Evolutionary conservation across 1,284 basidiomycete genomes (phyloP).

Genomic region (Phenoliferia sp.): DNA sequence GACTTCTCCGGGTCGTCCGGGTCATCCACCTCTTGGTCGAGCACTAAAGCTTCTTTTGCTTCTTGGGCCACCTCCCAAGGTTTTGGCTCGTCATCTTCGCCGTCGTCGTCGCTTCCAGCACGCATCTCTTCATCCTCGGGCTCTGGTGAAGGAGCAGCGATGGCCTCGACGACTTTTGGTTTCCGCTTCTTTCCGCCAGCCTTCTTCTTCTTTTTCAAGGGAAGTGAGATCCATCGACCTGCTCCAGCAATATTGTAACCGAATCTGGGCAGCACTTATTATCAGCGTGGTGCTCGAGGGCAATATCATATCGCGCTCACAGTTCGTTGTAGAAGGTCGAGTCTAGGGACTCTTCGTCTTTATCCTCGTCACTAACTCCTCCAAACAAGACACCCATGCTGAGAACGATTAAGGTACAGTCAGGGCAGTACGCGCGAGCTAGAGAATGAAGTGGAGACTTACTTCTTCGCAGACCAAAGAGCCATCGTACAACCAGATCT

Average conservation of each 20-base stretch:
- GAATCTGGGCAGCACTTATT: slow-evolving; percentile 51
- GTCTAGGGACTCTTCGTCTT: slow-evolving; percentile 76
- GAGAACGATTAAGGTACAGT: not conserved
- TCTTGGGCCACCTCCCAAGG: slow-evolving; percentile 30
- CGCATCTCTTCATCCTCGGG: slow-evolving; percentile 29
- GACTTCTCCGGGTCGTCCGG: slow-evolving; percentile 67
- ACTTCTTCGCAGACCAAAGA: slow-evolving; percentile 53
- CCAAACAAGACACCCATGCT: slow-evolving; percentile 78
- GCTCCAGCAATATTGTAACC: slow-evolving; percentile 73
- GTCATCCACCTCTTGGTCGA: slow-evolving; percentile 47
- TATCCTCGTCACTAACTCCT: slow-evolving; percentile 86
- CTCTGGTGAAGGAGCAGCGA: slow-evolving; percentile 23
- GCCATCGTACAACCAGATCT: slow-evolving; percentile 83
- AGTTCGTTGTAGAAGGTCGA: slow-evolving; percentile 80
- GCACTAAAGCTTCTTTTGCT: slow-evolving; percentile 11
- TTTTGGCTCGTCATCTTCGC: slow-evolving; percentile 34
- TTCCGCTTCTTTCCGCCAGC: slow-evolving; percentile 49
- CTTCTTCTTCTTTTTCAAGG: slow-evolving; percentile 54
- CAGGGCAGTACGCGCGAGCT: not conserved
- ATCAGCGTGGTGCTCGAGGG: not conserved
- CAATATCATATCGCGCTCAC: slow-evolving; percentile 46
- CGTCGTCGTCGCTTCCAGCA: slow-evolving; percentile 39
- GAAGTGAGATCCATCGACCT: slow-evolving; percentile 74
- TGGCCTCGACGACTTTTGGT: slow-evolving; percentile 37
- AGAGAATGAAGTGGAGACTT: not conserved